Conservation (phyloP, 441 rosid genomes). For the Gossypium trilobum region DNA sequence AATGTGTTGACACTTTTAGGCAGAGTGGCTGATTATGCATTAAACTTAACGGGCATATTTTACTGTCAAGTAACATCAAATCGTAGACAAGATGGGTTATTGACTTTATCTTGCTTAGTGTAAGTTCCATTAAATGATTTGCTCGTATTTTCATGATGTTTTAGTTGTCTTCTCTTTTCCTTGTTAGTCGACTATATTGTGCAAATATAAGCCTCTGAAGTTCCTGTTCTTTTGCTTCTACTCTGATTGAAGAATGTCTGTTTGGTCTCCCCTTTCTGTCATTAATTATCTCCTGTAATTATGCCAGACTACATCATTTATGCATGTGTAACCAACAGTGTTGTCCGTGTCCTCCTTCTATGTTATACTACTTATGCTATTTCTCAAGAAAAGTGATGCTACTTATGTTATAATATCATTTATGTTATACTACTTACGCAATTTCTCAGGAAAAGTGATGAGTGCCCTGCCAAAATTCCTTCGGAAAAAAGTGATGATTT, state of each 20-base stretch:
- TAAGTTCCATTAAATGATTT: slow-evolving; percentile 31
- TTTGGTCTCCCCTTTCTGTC: background rate
- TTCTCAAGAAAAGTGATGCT: slow-evolving; percentile 30
- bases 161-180: background rate
- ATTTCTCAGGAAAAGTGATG: slow-evolving; percentile 35
- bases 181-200: background rate
- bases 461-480: slow-evolving; percentile 20
- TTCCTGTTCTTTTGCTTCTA: background rate
- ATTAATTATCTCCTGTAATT: background rate
- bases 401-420: background rate
- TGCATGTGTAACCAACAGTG: background rate
- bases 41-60: slow-evolving; percentile 57
- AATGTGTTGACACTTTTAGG: slow-evolving; percentile 49
- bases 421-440: background rate
- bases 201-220: background rate
- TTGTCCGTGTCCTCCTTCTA: background rate
- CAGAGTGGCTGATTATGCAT: slow-evolving; percentile 50
- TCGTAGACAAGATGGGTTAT: slow-evolving; percentile 30
- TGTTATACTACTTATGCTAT: slow-evolving; percentile 6
- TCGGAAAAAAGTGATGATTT: slow-evolving; percentile 24
- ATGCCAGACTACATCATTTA: background rate
- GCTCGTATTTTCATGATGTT: background rate
- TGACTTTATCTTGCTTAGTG: slow-evolving; percentile 39
- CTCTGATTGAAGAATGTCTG: background rate
- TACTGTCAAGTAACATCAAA: slow-evolving; percentile 38